A percentile compares a stretch with the other conserved stretches of the same genome.
Conservation (phyloP, 2,329 filamentous ascomycete species). For the Plenodomus tracheiphilus region DNA sequence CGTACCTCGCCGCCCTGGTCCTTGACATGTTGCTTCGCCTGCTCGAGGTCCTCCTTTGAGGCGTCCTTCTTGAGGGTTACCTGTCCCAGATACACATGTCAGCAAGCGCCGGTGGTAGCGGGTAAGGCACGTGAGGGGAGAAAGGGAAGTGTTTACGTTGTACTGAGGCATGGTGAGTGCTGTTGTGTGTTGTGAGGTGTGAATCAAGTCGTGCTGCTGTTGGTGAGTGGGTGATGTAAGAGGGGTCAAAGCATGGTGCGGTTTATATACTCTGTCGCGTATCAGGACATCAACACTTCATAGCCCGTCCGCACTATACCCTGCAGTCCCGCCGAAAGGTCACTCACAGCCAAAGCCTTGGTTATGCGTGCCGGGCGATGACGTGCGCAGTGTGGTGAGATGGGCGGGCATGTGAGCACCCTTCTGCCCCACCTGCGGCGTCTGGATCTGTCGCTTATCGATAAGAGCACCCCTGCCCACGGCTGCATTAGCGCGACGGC, state of each 20-base stretch:
- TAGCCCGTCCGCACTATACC: no score
- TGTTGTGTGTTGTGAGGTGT: conserved; percentile 1
- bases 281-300: conserved; percentile 1
- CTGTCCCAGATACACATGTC: conserved; percentile 50
- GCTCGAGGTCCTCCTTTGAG: conserved; percentile 68
- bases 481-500: conserved; percentile 24
- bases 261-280: conserved; percentile 38
- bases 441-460: conserved; percentile 30
- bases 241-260: conserved; percentile 13
- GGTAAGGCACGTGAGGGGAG: neutral
- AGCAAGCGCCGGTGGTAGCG: conserved; percentile 3
- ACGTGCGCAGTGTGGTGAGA: no score
- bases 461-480: conserved; percentile 34
- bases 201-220: no score
- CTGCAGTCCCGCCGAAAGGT: no score
- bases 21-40: conserved; percentile 74
- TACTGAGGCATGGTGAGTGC: conserved; percentile 18
- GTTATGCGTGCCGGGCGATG: conserved; percentile 24
- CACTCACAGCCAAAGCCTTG: conserved; percentile 29
- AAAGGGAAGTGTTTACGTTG: conserved; percentile 12
- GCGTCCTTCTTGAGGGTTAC: conserved; percentile 78
- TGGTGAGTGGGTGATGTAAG: conserved; percentile 10
- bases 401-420: no score
- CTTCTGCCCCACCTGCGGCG: conserved; percentile 19
- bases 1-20: conserved; percentile 70